Evolutionary conservation across 108 stramenopile genomes (phyloP).

Genomic region (Nannochloropsis granulata): DNA sequence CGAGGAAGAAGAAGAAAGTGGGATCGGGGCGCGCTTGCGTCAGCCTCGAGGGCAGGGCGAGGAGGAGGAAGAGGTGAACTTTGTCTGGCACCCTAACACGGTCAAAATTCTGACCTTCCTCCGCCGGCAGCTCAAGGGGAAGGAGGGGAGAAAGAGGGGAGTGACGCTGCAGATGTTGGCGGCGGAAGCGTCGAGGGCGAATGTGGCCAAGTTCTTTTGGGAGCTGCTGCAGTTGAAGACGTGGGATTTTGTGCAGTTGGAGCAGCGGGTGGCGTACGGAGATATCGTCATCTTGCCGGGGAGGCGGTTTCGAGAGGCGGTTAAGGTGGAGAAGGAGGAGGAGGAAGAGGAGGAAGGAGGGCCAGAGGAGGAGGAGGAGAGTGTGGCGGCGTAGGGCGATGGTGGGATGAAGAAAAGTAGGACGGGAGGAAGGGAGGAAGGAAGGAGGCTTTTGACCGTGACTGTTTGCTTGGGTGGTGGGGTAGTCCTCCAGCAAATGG

Average conservation of each 20-base stretch:
- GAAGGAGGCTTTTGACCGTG: no score
- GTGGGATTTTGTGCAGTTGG: slow-evolving; percentile 85
- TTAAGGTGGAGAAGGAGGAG: background rate
- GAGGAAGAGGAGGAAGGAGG: background rate
- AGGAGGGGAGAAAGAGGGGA: slow-evolving; percentile 24
- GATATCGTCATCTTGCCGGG: slow-evolving; percentile 56
- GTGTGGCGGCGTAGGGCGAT: no score
- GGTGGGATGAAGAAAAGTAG: no score
- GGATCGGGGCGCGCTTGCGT: background rate
- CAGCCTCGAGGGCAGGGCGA: background rate
- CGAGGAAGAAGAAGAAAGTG: background rate
- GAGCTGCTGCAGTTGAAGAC: slow-evolving; percentile 89
- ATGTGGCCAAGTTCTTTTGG: slow-evolving; percentile 68
- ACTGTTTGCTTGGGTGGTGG: no score
- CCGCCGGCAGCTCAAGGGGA: slow-evolving; percentile 40
- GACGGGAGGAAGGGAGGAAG: no score
- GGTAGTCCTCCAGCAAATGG: no score
- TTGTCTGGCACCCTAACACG: slow-evolving; percentile 70
- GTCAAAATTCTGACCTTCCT: slow-evolving; percentile 51
- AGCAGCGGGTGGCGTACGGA: slow-evolving; percentile 72
- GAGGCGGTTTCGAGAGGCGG: slow-evolving; percentile 36
- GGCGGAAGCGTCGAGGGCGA: slow-evolving; percentile 50
- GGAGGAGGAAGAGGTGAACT: background rate
- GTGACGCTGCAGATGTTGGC: slow-evolving; percentile 52
- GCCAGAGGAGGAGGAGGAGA: background rate